Evolutionary conservation across 805 yeast genomes (phyloP).

Genomic region (Yamadazyma olivae): DNA sequence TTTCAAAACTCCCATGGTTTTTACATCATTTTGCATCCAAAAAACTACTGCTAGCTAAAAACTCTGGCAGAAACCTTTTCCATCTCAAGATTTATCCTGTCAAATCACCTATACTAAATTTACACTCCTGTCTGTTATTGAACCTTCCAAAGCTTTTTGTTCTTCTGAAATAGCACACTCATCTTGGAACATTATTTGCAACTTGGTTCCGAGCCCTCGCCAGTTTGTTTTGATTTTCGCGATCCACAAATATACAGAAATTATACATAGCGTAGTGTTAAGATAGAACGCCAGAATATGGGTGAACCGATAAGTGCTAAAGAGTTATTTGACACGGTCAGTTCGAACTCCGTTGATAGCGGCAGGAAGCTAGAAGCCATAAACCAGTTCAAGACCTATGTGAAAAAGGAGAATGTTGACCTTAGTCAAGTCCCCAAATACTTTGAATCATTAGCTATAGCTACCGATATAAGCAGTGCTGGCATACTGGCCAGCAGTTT

Average conservation of each 20-base stretch:
- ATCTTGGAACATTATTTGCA: neutral
- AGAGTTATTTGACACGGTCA: neutral
- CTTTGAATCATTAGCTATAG: conserved; percentile 47
- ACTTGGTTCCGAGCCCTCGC: neutral
- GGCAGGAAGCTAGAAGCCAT: conserved; percentile 17
- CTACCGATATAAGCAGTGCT: conserved; percentile 36
- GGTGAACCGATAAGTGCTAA: neutral
- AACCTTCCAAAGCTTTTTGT: too few relatives aligned
- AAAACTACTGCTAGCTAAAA: too few relatives aligned
- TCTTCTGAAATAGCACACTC: too few relatives aligned
- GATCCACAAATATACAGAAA: neutral
- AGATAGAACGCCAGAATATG: neutral
- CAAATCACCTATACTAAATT: too few relatives aligned
- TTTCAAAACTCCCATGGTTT: too few relatives aligned
- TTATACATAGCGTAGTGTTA: neutral
- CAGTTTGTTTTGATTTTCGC: conserved; percentile 2
- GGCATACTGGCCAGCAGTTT: conserved; percentile 43
- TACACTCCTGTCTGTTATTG: too few relatives aligned
- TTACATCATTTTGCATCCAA: too few relatives aligned
- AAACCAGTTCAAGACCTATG: conserved; percentile 46
- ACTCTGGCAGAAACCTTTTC: too few relatives aligned
- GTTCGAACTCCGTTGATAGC: neutral
- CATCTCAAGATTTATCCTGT: neutral
- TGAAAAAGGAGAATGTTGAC: conserved; percentile 54
- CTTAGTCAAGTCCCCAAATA: conserved; percentile 47